Percentiles rank a stretch among this genome's conserved stretches.
These are phyloP conservation scores for Penicillium coffeae DNA, from an alignment of 495 filamentous ascomycete genomes.

Conservation along the genomic window DNA sequence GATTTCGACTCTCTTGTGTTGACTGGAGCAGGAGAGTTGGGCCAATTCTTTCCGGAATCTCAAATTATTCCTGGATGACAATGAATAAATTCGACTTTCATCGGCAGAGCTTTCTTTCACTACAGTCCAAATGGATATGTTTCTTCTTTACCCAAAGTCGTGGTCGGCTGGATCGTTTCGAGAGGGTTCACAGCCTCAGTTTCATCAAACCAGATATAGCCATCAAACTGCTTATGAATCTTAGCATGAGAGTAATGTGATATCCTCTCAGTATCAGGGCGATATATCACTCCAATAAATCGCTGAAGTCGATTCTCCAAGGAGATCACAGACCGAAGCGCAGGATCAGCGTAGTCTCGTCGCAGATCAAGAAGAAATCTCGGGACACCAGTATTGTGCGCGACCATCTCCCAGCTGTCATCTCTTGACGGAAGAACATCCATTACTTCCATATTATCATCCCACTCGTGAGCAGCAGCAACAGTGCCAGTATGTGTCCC, in stretches of 20 bases:
- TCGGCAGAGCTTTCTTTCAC: background rate
- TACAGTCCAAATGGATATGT: slow-evolving; percentile 59
- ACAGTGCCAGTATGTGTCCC: slow-evolving; percentile 54
- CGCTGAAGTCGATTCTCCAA: slow-evolving; percentile 43
- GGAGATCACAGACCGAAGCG: slow-evolving; percentile 38
- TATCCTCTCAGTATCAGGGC: slow-evolving; percentile 49
- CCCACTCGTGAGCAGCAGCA: slow-evolving; percentile 54
- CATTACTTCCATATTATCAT: slow-evolving; percentile 55
- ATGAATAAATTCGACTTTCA: too few species aligned
- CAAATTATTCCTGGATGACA: too few species aligned
- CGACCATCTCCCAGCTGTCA: slow-evolving; percentile 45
- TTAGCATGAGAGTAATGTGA: slow-evolving; percentile 54
- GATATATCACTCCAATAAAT: slow-evolving; percentile 61
- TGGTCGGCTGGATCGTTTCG: slow-evolving; percentile 49
- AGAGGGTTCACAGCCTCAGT: slow-evolving; percentile 49
- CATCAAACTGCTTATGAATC: slow-evolving; percentile 55
- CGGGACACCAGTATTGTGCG: slow-evolving; percentile 42
- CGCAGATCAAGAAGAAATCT: slow-evolving; percentile 50
- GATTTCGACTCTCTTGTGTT: too few species aligned
- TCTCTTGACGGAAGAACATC: slow-evolving; percentile 35
- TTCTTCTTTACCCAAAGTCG: slow-evolving; percentile 42
- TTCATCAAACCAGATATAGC: slow-evolving; percentile 54
- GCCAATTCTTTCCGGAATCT: too few species aligned
- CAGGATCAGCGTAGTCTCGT: slow-evolving; percentile 28
- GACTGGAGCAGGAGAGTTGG: too few species aligned